These are phyloP conservation scores for Didymella pomorum DNA, from an alignment of 2,329 filamentous ascomycete genomes.

Conservation along the genomic window DNA sequence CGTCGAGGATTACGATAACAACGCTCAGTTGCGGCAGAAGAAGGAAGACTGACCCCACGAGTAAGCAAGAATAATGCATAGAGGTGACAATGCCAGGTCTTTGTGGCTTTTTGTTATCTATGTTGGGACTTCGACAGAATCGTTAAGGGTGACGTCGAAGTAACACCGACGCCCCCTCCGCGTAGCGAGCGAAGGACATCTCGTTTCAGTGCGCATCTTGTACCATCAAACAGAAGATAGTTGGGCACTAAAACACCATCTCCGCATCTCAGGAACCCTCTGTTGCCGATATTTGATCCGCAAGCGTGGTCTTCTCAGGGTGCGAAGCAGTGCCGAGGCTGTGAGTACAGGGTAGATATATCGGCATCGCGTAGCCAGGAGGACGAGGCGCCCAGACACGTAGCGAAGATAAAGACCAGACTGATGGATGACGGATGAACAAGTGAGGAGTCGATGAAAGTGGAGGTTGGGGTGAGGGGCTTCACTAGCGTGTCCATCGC, in stretches of 20 bases:
- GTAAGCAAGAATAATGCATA: not conserved
- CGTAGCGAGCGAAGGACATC: not conserved
- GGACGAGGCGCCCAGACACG: not conserved
- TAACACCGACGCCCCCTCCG: not conserved
- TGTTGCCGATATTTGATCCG: conserved; percentile 2
- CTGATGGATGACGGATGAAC: conserved; percentile 10
- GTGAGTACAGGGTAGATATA: not conserved
- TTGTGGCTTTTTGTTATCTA: conserved; percentile 1
- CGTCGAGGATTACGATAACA: conserved; percentile 2
- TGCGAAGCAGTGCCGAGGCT: conserved; percentile 3
- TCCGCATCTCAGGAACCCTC: not conserved
- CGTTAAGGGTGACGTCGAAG: conserved; percentile 9
- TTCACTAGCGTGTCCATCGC: conserved; percentile 4
- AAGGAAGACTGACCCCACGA: not conserved
- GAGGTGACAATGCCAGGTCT: not conserved
- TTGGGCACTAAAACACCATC: not conserved
- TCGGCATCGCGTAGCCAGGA: conserved; percentile 7
- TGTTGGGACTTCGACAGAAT: conserved; percentile 4
- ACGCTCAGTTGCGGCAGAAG: conserved; percentile 2
- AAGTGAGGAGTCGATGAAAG: conserved; percentile 18
- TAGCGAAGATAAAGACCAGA: not conserved
- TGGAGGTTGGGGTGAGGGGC: conserved; percentile 20
- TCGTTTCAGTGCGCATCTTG: not conserved
- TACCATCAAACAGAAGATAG: not conserved
- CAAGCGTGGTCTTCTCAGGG: not conserved